Evolutionary conservation across 129 eudicot genomes (phyloP).

Genomic region (carrot (Daucus carota)): DNA sequence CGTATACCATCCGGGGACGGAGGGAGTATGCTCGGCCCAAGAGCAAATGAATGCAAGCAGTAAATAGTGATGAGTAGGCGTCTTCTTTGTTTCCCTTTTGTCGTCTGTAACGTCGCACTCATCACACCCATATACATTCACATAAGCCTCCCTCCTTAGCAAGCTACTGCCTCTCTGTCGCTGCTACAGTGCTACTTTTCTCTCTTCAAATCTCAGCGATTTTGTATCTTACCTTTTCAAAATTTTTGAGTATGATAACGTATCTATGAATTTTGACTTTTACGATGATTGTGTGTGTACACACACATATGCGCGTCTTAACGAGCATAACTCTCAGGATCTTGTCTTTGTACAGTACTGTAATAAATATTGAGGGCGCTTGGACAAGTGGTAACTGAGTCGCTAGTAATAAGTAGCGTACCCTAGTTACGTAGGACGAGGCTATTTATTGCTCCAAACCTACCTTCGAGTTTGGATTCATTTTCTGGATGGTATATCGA

Average conservation of each 20-base stretch:
- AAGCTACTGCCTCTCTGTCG: not conserved
- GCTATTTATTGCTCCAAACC: not conserved
- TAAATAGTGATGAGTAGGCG: not conserved
- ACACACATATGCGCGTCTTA: too few relatives aligned
- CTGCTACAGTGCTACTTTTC: not conserved
- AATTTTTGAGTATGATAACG: too few relatives aligned
- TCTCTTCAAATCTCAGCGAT: not conserved
- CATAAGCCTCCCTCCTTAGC: not conserved
- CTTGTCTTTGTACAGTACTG: not conserved
- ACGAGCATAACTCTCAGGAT: too few relatives aligned
- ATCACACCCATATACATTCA: slow-evolving; percentile 16
- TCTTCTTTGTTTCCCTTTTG: slow-evolving; percentile 20
- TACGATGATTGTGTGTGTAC: not conserved
- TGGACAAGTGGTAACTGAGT: too few relatives aligned
- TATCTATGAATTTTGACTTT: not conserved
- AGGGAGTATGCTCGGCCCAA: too few relatives aligned
- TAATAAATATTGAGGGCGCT: not conserved
- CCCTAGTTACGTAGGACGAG: not conserved
- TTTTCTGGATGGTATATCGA: too few relatives aligned
- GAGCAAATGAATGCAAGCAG: too few relatives aligned
- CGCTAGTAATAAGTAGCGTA: not conserved
- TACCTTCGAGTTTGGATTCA: too few relatives aligned
- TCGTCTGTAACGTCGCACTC: slow-evolving; percentile 46
- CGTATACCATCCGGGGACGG: too few relatives aligned
- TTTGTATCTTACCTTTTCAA: too few relatives aligned